phyloP scores from a whole-genome alignment of 2,329 filamentous ascomycete species.

The Diaporthe eres region DNA sequence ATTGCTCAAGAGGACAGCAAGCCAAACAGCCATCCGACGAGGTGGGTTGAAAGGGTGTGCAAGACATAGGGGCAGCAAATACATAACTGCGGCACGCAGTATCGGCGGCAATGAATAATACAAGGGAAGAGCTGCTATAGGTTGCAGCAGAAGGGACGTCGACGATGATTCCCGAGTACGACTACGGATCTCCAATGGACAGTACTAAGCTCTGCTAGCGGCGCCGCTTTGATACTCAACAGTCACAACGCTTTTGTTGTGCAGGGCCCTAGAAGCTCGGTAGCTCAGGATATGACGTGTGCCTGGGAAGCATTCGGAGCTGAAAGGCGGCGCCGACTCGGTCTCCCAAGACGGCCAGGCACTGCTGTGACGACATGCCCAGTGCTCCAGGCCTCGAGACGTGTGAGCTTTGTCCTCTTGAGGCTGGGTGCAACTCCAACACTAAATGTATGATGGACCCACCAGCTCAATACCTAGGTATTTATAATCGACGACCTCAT shows the following conservation, averaged over 20 bases:
- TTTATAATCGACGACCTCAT: neutral
- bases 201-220: conserved; percentile 17
- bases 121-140: neutral
- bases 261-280: neutral
- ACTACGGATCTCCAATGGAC: neutral
- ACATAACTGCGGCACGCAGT: too few relatives aligned
- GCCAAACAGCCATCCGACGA: neutral
- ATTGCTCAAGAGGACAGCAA: neutral
- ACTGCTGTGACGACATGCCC: conserved; percentile 22
- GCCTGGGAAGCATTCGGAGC: neutral
- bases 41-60: neutral
- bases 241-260: neutral
- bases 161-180: neutral
- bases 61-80: neutral
- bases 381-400: neutral
- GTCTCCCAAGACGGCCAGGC: conserved; percentile 3
- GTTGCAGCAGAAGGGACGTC: neutral
- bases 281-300: conserved; percentile 19
- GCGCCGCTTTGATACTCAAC: conserved; percentile 11
- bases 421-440: neutral
- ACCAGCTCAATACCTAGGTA: neutral
- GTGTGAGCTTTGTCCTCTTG: neutral
- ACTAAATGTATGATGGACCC: neutral
- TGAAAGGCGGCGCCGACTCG: neutral
- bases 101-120: too few relatives aligned